Base-by-base conservation (phyloP, 345 rosid species). In the Eucalyptus tenuipes region DNA sequence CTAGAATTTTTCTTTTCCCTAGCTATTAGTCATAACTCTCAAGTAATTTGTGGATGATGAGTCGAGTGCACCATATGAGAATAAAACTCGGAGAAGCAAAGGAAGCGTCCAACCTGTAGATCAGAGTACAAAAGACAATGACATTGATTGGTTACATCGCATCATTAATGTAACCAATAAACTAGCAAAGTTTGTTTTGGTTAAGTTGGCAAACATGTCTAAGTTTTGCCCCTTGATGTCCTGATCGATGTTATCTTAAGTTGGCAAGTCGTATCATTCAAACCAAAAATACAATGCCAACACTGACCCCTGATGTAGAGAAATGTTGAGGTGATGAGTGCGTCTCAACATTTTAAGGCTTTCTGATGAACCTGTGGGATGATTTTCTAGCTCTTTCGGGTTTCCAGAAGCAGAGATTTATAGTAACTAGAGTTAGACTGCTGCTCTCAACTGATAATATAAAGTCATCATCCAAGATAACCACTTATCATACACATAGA, bases 71-170 rank as follows among this genome's bases (percentile, higher is more conserved):
- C 12, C 81, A 18, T 10, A 37, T 1, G 1, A 20, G 27, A 71
- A 18, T 37, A 24, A 71, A 33, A 71, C 27, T 71, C 1, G 45
- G 25, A 71, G 25, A 71, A 37, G 81, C 81, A 37, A 37, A 37
- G 13, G 44, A 33, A 68, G 13, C 0, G 80, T 8, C 17, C 80
- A 0, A 68, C 20, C 1, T 68, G 24, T 0, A 68, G 42, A 71
- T 33, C 0, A 71, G 1, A 0, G 25, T 37, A 3, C 45, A 37
- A 31, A 31, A 9, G 25, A 17, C 44, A 33, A 33, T 33, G 5
- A 5, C 27, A 37, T 37, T 71, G 45, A 37, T 33, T 5, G 45
- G 47, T 37, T 20, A 22, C 82, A 20, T 24, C 1, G 0, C 2
- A 0, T 20, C 47, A 20, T 75, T 20, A 20, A 40, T 6, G 47